These are phyloP conservation scores for Cyclocybe cylindracea DNA, from an alignment of 768 basidiomycete species.

Conservation along the genomic window DNA sequence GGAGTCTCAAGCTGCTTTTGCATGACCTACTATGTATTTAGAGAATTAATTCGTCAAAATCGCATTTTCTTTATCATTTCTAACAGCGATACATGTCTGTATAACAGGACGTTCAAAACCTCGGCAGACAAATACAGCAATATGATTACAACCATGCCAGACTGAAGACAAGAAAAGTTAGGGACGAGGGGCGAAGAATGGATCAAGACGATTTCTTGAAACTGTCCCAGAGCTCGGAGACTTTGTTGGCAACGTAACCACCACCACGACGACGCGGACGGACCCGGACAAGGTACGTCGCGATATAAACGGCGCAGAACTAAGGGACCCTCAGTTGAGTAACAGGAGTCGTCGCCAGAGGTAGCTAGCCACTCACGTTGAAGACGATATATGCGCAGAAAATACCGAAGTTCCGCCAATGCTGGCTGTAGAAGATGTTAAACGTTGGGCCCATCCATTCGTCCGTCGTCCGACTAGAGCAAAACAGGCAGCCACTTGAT, in stretches of 20 bases:
- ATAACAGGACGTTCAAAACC: no score
- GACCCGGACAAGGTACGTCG: constrained; percentile 63
- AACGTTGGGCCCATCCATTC: constrained; percentile 54
- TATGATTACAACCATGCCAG: no score
- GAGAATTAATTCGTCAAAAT: constrained; percentile 14
- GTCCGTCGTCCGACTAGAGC: constrained; percentile 53
- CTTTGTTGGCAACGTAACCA: constrained; percentile 7
- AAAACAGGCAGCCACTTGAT: constrained; percentile 54
- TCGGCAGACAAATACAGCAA: no score
- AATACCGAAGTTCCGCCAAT: constrained; percentile 56
- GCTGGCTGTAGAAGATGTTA: constrained; percentile 57
- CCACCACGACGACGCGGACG: constrained; percentile 20
- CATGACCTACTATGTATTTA: constrained; percentile 29
- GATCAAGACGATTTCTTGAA: constrained; percentile 9
- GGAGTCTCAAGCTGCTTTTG: constrained; percentile 45
- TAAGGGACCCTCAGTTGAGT: constrained; percentile 18
- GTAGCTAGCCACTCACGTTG: constrained; percentile 34
- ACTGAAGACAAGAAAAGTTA: background rate
- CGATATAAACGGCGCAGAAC: constrained; percentile 44
- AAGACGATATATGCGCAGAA: constrained; percentile 48
- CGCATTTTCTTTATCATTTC: constrained; percentile 7
- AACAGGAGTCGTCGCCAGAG: background rate
- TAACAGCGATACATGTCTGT: no score
- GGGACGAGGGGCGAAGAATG: background rate
- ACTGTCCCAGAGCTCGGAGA: constrained; percentile 3